Base-by-base conservation (phyloP, 176 grass and related monocot species). In the Microstegium vimineum region DNA sequence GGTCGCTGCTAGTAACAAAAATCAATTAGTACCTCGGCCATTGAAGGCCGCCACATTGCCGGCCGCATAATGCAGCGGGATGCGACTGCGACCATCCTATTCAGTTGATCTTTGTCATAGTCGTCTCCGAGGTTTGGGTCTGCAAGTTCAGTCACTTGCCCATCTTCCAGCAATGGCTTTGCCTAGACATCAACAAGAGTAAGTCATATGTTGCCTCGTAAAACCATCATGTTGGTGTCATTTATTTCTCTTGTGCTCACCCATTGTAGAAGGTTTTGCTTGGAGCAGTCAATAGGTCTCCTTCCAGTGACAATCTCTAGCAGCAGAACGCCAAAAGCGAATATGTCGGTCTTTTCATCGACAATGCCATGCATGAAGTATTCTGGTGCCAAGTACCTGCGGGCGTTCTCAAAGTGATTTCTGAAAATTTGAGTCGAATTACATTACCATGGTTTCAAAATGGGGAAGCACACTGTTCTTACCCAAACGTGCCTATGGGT, bases 401-500 rank as follows among this genome's bases (percentile, higher is more conserved):
- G n/a, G n/a, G n/a, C n/a, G 22, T 59, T 59, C 6, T n/a, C 74
- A 64, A 57, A 80, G 13, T 18, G n/a, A n/a, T n/a, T n/a, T n/a
- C n/a, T n/a, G n/a, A n/a, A 35, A 68, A 26, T 2, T 54, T 68
- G 30, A 80, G 43, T 5, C 7, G 0, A 37, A 11, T n/a, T 47
- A 8, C 0, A 64, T 15, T 10, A 47, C 11, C 3, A 28, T n/a
- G 60, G 4, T 54, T 62, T 15, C n/a, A 46, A 37, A 36, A 25
- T 71, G 17, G n/a, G n/a, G n/a, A n/a, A 42, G 30, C 52, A 20
- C 8, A 51, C n/a, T 31, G 30, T 82, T 30, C 61, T 86, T 90
- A 94, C 95, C 95, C 95, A 56, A 98, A 98, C 54, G 95, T 98
- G 74, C 95, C 95, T 78, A 98, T 98, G 8, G 95, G 92, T 85